phyloP scores from a whole-genome alignment of 768 basidiomycete species.

The Peribolospora baueri region DNA sequence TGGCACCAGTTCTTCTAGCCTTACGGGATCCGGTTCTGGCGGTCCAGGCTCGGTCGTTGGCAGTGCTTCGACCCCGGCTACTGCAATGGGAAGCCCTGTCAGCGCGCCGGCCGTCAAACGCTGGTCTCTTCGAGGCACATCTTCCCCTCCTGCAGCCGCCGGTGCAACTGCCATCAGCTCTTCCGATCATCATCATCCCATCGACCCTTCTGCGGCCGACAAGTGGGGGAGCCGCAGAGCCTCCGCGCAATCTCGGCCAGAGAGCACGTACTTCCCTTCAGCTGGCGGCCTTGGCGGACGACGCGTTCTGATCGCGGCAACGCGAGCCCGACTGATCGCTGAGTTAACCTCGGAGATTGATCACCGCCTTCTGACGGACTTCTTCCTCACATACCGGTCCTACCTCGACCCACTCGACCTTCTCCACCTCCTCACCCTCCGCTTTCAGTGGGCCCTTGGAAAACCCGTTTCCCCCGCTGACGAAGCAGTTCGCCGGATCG shows the following conservation, averaged over 20 bases:
- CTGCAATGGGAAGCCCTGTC: not conserved
- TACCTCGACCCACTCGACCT: constrained; percentile 59
- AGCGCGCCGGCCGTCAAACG: not conserved
- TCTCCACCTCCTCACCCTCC: constrained; percentile 52
- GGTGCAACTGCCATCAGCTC: not conserved
- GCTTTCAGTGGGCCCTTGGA: constrained; percentile 67
- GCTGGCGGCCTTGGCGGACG: constrained; percentile 11
- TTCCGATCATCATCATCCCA: not conserved
- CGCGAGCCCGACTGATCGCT: constrained; percentile 79
- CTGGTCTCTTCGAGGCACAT: not conserved
- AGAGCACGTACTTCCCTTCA: constrained; percentile 4
- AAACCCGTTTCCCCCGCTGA: constrained; percentile 29
- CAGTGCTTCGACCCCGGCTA: constrained; percentile 4
- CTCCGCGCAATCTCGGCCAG: not conserved
- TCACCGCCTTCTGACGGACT: constrained; percentile 65
- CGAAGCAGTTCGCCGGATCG: constrained; percentile 46
- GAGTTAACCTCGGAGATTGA: constrained; percentile 67
- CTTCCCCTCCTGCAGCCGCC: not conserved
- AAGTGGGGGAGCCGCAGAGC: constrained; percentile 15
- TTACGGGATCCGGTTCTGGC: not conserved
- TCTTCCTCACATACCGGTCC: constrained; percentile 75
- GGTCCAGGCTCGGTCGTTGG: not conserved
- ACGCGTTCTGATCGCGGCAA: constrained; percentile 52
- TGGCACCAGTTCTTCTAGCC: not conserved
- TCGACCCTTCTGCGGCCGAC: not conserved